Evolutionary conservation across 2,329 filamentous ascomycete species (phyloP).

Genomic region (Pseudogymnoascus sp.): DNA sequence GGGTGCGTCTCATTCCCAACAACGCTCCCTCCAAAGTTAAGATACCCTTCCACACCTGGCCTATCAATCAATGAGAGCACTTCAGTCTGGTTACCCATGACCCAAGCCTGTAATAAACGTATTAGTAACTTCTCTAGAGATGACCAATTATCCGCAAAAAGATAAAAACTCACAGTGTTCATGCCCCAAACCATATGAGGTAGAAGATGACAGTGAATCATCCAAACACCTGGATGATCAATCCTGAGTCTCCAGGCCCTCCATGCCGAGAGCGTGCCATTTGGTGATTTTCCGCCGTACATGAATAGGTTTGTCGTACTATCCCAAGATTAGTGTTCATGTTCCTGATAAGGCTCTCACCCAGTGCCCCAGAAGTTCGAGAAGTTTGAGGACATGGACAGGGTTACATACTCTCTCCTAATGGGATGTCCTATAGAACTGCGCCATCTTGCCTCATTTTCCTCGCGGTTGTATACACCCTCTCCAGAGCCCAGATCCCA

Average conservation of each 20-base stretch:
- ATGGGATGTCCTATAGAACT: background rate
- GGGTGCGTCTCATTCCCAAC: conserved; percentile 24
- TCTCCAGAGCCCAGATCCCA: conserved; percentile 39
- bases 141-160: conserved; percentile 16
- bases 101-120: conserved; percentile 20
- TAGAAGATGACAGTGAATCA: conserved; percentile 42
- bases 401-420: conserved; percentile 4
- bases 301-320: conserved; percentile 37
- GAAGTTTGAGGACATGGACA: background rate
- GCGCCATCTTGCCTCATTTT: conserved; percentile 28
- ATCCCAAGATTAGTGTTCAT: background rate
- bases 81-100: conserved; percentile 26
- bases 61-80: conserved; percentile 17
- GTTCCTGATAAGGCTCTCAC: background rate
- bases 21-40: conserved; percentile 26
- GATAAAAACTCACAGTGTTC: background rate
- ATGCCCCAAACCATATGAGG: conserved; percentile 34
- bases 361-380: background rate
- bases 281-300: conserved; percentile 25
- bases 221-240: conserved; percentile 38
- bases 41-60: conserved; percentile 26
- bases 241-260: conserved; percentile 41
- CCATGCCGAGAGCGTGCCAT: conserved; percentile 31
- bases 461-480: conserved; percentile 35
- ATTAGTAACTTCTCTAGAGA: background rate